Conservation (phyloP, 805 yeast genomes). For the Kazachstania taianensis region DNA sequence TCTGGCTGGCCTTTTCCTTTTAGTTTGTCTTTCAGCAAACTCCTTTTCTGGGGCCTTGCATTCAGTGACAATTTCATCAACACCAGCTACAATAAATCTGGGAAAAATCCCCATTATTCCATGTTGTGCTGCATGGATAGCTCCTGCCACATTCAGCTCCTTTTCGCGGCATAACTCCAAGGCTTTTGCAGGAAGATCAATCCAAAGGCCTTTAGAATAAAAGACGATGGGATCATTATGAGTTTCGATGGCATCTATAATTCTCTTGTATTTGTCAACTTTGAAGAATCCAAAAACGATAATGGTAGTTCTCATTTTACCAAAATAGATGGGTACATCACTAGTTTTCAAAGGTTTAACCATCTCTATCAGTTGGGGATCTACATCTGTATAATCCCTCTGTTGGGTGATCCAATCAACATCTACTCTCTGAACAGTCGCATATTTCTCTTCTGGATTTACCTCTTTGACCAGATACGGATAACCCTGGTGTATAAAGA, state of each 20-base stretch:
- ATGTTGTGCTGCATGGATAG: slow-evolving; percentile 96
- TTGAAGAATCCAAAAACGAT: slow-evolving; percentile 91
- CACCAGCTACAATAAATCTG: slow-evolving; percentile 56
- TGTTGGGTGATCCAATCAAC: slow-evolving; percentile 93
- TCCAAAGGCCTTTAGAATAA: slow-evolving; percentile 79
- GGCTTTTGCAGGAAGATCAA: slow-evolving; percentile 67
- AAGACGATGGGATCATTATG: slow-evolving; percentile 71
- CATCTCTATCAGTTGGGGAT: slow-evolving; percentile 64
- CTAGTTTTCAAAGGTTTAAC: slow-evolving; percentile 44
- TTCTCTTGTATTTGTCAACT: slow-evolving; percentile 60
- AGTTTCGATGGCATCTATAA: slow-evolving; percentile 91
- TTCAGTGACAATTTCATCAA: slow-evolving; percentile 78
- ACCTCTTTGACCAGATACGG: slow-evolving; percentile 82
- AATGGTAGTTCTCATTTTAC: slow-evolving; percentile 60
- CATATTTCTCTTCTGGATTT: slow-evolving; percentile 66
- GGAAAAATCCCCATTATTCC: slow-evolving; percentile 75
- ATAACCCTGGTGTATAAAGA: slow-evolving; percentile 86
- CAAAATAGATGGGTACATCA: slow-evolving; percentile 60
- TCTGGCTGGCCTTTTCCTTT: slow-evolving; percentile 76
- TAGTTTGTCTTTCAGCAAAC: slow-evolving; percentile 64
- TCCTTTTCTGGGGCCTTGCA: slow-evolving; percentile 98
- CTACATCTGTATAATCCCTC: slow-evolving; percentile 88
- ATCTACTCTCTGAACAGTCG: slow-evolving; percentile 76
- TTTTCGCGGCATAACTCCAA: slow-evolving; percentile 49
- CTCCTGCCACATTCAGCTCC: slow-evolving; percentile 66